These are phyloP conservation scores for Pythium aristosporum DNA, from an alignment of 352 stramenopile species.

Conservation along the genomic window DNA sequence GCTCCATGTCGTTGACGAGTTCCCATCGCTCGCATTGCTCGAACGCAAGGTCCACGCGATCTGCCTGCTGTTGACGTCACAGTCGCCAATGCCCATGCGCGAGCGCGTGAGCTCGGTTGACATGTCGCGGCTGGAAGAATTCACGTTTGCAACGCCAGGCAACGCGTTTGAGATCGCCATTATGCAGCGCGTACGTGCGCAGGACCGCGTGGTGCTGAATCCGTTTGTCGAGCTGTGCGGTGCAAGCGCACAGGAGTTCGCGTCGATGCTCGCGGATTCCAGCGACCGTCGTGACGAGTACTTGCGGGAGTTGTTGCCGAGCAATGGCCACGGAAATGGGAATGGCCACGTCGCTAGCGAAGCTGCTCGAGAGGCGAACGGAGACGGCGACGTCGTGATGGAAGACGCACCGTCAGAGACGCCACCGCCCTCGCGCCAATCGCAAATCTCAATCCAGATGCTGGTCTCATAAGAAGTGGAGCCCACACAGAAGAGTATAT, in stretches of 20 bases:
- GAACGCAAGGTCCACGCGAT: constrained; percentile 74
- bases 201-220: constrained; percentile 25
- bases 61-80: constrained; percentile 32
- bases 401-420: neutral
- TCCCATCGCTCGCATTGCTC: constrained; percentile 71
- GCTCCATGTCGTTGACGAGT: constrained; percentile 61
- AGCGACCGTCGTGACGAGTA: constrained; percentile 14
- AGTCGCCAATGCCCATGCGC: neutral
- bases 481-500: too few species aligned
- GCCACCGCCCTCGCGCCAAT: constrained; percentile 21
- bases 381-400: constrained; percentile 5
- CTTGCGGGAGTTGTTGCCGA: constrained; percentile 12
- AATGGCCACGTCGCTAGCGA: neutral
- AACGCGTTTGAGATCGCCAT: constrained; percentile 55
- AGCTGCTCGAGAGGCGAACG: neutral
- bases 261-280: constrained; percentile 11
- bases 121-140: constrained; percentile 51
- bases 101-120: constrained; percentile 12
- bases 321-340: neutral
- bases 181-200: constrained; percentile 18
- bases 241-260: constrained; percentile 16
- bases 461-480: constrained; percentile 49
- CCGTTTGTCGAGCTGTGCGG: constrained; percentile 27
- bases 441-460: constrained; percentile 67
- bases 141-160: constrained; percentile 53